Conservation (phyloP, 371 early-diverging fungal genomes). For the Cokeromyces recurvatus region DNA sequence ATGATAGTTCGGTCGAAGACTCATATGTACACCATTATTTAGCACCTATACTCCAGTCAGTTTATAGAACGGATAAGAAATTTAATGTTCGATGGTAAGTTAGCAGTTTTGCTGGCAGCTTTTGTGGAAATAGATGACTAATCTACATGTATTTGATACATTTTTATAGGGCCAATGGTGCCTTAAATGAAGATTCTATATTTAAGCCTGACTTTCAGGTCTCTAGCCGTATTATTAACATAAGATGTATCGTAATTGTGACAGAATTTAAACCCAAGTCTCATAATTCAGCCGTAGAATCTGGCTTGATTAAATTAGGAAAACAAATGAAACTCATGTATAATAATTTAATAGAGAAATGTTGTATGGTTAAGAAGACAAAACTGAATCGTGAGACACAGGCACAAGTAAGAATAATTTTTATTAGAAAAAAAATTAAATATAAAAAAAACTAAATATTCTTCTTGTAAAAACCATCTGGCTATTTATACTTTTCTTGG, state of each 20-base stretch:
- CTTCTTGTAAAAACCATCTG: too few species aligned
- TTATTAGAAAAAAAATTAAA: too few species aligned
- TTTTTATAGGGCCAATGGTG: conserved; percentile 11
- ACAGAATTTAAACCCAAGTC: conserved; percentile 3
- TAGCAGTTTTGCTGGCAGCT: conserved; percentile 9
- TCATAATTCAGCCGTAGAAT: conserved; percentile 10
- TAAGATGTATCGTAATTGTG: conserved; percentile 6
- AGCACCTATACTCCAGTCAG: conserved; percentile 3
- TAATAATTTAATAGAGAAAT: conserved; percentile 7
- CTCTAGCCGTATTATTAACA: conserved; percentile 8
- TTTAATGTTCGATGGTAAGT: conserved; percentile 7
- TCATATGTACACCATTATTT: conserved; percentile 13
- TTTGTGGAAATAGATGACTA: conserved; percentile 7
- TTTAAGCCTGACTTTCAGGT: conserved; percentile 8
- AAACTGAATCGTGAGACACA: too few species aligned
- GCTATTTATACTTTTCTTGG: too few species aligned
- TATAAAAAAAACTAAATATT: too few species aligned
- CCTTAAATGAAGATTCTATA: conserved; percentile 2
- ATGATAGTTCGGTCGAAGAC: conserved; percentile 10
- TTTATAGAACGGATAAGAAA: not conserved
- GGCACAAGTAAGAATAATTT: too few species aligned
- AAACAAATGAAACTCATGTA: conserved; percentile 15
- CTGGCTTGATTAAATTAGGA: conserved; percentile 12
- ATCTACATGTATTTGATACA: conserved; percentile 9
- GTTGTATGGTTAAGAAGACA: not conserved